A percentile compares a stretch with the other conserved stretches of the same genome.
phyloP scores from a whole-genome alignment of 164 flowering plant species.

The Vitis amurensis region DNA sequence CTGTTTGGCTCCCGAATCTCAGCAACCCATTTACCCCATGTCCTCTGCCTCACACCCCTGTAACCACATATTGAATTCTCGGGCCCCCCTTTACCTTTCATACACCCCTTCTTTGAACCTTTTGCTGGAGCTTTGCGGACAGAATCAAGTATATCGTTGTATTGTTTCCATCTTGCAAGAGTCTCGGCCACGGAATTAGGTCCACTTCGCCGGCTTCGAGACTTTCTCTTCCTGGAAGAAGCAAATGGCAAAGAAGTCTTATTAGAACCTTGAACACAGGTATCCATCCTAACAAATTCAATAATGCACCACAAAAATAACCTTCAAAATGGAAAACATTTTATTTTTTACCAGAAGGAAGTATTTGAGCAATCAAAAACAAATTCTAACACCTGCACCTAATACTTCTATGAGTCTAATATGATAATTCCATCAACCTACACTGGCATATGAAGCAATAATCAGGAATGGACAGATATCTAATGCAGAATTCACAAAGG shows the following conservation, averaged over 20 bases:
- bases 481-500: no score
- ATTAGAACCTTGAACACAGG: constrained; percentile 5
- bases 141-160: constrained; percentile 37
- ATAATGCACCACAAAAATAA: background rate
- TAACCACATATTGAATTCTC: constrained; percentile 53
- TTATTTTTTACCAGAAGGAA: no score
- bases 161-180: constrained; percentile 61
- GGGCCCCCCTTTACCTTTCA: constrained; percentile 91
- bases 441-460: no score
- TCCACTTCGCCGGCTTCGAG: no score
- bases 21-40: constrained; percentile 93
- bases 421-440: no score
- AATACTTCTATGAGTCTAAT: no score
- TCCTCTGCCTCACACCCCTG: constrained; percentile 89
- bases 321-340: background rate
- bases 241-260: background rate
- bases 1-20: constrained; percentile 69
- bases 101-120: constrained; percentile 86
- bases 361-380: no score
- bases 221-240: constrained; percentile 18
- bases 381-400: no score
- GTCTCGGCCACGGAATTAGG: constrained; percentile 45
- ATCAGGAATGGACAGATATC: no score
- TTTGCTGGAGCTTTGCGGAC: constrained; percentile 55
- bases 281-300: constrained; percentile 6